Conservation (phyloP, 352 stramenopile species). For the Globisporangium barbulae region DNA sequence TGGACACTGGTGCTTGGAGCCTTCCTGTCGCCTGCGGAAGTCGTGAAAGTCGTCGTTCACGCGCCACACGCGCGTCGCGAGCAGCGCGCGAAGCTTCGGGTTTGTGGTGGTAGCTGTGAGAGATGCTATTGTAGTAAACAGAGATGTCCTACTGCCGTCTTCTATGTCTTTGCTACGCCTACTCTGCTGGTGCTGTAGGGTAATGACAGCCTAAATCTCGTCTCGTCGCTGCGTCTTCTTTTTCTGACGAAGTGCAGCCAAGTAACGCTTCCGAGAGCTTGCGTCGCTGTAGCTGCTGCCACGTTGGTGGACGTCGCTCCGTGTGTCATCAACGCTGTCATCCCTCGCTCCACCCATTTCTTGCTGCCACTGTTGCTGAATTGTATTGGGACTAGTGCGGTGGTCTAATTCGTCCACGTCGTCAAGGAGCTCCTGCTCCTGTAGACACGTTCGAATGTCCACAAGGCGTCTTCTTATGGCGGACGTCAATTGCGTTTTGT, state of each 20-base stretch:
- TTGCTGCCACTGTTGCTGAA: conserved; percentile 6
- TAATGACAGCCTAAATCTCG: neutral
- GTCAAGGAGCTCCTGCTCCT: conserved; percentile 3
- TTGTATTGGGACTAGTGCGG: neutral
- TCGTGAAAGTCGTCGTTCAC: neutral
- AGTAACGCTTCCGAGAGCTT: neutral
- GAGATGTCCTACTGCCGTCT: no score
- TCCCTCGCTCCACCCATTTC: neutral
- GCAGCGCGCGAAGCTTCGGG: no score
- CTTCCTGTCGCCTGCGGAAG: neutral
- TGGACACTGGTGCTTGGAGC: neutral
- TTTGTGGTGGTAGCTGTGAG: no score
- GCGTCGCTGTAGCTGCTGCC: neutral
- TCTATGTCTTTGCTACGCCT: no score
- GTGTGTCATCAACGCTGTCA: neutral
- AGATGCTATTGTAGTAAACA: no score
- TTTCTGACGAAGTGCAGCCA: conserved; percentile 3
- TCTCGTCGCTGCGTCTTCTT: neutral
- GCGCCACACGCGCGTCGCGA: no score
- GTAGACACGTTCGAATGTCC: conserved; percentile 14
- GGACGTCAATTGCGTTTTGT: neutral
- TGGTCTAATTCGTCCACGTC: neutral
- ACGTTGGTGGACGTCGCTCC: neutral
- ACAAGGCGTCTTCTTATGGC: conserved; percentile 10
- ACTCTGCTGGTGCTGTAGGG: neutral